Evolutionary conservation across 2,329 filamentous ascomycete species (phyloP).

Genomic region (Curvularia sp.): DNA sequence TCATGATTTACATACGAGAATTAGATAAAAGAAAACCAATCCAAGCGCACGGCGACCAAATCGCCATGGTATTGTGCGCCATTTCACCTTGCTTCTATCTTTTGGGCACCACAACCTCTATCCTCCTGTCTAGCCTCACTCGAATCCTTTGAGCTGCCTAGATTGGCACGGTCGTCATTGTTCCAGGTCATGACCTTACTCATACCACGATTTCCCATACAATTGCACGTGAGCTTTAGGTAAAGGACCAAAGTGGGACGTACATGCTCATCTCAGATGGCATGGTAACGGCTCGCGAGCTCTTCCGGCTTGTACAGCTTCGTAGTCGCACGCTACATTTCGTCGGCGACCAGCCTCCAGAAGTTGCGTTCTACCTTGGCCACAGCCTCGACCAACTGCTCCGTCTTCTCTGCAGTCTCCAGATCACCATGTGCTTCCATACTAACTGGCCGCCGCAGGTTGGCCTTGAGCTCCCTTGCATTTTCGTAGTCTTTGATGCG

Average conservation of each 20-base stretch:
- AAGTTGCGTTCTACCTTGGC: conserved; percentile 38
- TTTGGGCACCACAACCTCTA: background rate
- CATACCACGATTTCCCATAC: too few relatives aligned
- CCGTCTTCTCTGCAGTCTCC: conserved; percentile 28
- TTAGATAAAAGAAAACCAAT: background rate
- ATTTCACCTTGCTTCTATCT: background rate
- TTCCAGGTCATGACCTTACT: too few relatives aligned
- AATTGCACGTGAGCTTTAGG: background rate
- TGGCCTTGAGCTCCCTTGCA: conserved; percentile 33
- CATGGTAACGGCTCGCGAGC: conserved; percentile 29
- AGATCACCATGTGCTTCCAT: conserved; percentile 22
- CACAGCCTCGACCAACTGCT: conserved; percentile 41
- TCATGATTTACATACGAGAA: conserved; percentile 1
- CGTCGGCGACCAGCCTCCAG: conserved; percentile 44
- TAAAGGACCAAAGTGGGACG: background rate
- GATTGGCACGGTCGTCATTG: too few relatives aligned
- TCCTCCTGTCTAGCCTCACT: background rate
- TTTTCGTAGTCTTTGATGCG: conserved; percentile 33
- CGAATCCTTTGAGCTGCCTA: too few relatives aligned
- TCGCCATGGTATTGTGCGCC: background rate
- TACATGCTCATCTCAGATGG: background rate
- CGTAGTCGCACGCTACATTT: conserved; percentile 37
- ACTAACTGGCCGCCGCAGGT: conserved; percentile 26
- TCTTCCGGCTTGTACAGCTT: conserved; percentile 33
- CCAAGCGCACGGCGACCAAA: background rate